These are phyloP conservation scores for Castanopsis chinensis DNA, from an alignment of 306 rosid genomes.

Conservation along the genomic window DNA sequence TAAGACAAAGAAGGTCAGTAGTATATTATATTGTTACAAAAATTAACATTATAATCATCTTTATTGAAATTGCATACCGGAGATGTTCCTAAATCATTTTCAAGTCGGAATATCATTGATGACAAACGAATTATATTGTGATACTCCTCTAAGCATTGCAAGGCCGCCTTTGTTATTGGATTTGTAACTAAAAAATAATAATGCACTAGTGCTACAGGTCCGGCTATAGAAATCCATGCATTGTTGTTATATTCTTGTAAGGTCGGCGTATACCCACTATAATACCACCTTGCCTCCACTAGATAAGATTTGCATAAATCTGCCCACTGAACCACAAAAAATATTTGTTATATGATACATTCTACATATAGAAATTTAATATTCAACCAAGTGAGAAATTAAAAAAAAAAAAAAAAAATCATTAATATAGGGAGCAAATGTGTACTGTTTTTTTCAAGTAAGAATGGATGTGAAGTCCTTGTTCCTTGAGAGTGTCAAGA, in stretches of 20 bases:
- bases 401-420: background rate
- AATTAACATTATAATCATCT: too few relatives aligned
- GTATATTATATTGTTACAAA: too few relatives aligned
- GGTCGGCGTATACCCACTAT: background rate
- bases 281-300: constrained; percentile 30
- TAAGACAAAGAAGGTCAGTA: background rate
- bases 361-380: too few relatives aligned
- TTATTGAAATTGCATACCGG: background rate
- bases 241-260: too few relatives aligned
- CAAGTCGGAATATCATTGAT: too few relatives aligned
- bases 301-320: constrained; percentile 26
- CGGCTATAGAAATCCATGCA: too few relatives aligned
- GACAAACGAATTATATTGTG: background rate
- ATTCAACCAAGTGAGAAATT: background rate
- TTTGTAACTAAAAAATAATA: constrained; percentile 8
- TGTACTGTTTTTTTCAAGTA: constrained; percentile 1
- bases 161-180: constrained; percentile 3
- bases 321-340: constrained; percentile 22
- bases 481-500: background rate
- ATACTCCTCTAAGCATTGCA: background rate
- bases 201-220: background rate
- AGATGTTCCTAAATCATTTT: constrained; percentile 27
- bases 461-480: background rate
- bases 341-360: background rate
- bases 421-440: background rate